Evolutionary conservation across 345 rosid genomes (phyloP), one percentile per base, ranked within the genome.

Genomic region (Sisymbrium irio): DNA sequence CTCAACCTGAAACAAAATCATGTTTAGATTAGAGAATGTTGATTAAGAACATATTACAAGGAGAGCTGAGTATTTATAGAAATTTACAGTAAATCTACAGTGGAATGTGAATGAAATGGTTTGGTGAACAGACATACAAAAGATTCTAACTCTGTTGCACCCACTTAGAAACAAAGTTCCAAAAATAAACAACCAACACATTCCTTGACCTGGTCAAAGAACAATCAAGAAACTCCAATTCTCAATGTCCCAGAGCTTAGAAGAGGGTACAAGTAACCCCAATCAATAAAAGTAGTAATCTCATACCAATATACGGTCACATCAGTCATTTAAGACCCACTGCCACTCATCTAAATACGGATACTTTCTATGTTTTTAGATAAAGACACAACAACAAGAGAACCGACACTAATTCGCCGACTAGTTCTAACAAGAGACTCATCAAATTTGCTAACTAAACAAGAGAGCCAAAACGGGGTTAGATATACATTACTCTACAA

Each of bases 101-200:
- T 71, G 66, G 42, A 62, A 32, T 51, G 53, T 71, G 50, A 58
- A 59, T 59, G 71, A 69, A 56, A 74, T 53, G 53, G 67, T 82
- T 85, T 82, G 90, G 82, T 82, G 82, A 87, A 84, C 88, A 76
- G 84, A 81, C 77, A 79, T 62, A 12, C 35, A 46, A 73, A 72
- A 63, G 76, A 69, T 86, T 80, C 86, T 70, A 71, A 72, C 77
- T 61, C 62, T 72, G 82, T 79, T 76, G 70, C 74, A 78, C 80
- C 77, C 12, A 63, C 73, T 40, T 11, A 13, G 63, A 66, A 50
- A 65, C 62, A 63, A 62, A 53, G 75, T 40, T 22, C 62, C 74
- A n/a, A n/a, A 9, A 22, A 22, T 22, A 22, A 22, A 59, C 11
- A 33, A 30, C 63, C 40, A 58, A 50, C 49, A 66, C 64, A 68